Base-by-base conservation (phyloP, 1,139 yeast genomes). In the Oligophagozyma castellii region DNA sequence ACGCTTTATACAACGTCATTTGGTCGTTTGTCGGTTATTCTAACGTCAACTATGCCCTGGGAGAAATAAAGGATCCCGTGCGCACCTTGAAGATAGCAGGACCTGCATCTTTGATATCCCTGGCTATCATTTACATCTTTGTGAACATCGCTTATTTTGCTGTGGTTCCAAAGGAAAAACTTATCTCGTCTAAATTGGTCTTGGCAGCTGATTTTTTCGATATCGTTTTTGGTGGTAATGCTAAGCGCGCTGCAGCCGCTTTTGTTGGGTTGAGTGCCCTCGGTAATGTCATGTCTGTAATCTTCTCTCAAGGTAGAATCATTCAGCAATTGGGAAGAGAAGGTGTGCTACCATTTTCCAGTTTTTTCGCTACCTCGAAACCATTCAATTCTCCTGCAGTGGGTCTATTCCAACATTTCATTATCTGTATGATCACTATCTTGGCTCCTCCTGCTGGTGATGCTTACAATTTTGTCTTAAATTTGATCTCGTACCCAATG, bases 41-140 rank as follows among this genome's bases (percentile, higher is more conserved):
- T 18, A 79, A 80, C 48, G 89, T 78, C 35, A 78, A 79, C 55
- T 79, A 79, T 48, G 92, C 92, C 8, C 61, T 79, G 34, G 80
- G 84, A 42, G 93, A 79, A 55, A 73, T 75, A 31, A 74, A 70
- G 52, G 42, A 78, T 43, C 92, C 92, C 0, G 68, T 71, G 32
- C 65, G 69, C 36, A 75, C 79, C 12, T 61, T 79, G 35, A 74
- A 69, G 28, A 57, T 72, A 26, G 80, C 86, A 1, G 89, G 86
- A 10, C 92, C 92, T 6, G 46, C 65, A 14, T 80, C 89, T 1
- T 67, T 79, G 26, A 44, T 70, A 5, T 48, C 65, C 16, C 68
- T 80, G 12, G 66, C 81, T 2, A 50, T 70, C 18, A 59, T 78
- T 24, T 79, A 78, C 53, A 67, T 78, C 44, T 59, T 78, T 38